Conservation (phyloP, 2,329 filamentous ascomycete genomes). For the Calycina herbarum region DNA sequence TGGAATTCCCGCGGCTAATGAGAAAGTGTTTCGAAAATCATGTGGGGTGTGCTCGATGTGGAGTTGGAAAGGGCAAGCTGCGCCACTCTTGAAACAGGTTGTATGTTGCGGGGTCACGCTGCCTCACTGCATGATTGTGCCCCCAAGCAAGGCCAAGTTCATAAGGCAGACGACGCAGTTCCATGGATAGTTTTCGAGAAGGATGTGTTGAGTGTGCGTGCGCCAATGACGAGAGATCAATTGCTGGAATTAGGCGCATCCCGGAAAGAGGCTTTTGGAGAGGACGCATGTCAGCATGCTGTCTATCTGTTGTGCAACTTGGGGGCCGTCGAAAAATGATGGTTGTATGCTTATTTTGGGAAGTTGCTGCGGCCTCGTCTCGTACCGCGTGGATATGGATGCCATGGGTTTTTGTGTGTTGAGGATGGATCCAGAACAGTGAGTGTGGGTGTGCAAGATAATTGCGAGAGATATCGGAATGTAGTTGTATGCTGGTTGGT, state of each 20-base stretch:
- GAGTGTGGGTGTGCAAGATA: constrained; percentile 2
- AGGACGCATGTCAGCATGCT: constrained; percentile 17
- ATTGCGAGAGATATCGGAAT: constrained; percentile 9
- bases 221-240: background rate
- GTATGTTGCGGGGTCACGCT: background rate
- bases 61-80: background rate
- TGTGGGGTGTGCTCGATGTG: background rate
- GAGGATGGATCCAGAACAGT: constrained; percentile 9
- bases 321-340: constrained; percentile 7
- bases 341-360: constrained; percentile 9
- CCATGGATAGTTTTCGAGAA: background rate
- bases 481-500: constrained; percentile 11
- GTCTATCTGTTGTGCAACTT: constrained; percentile 11
- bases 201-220: background rate
- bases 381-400: constrained; percentile 8
- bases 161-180: background rate
- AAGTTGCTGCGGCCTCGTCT: constrained; percentile 11
- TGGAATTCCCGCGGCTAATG: background rate
- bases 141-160: background rate
- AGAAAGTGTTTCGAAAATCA: background rate
- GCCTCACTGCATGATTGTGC: too few relatives aligned
- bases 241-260: constrained; percentile 13
- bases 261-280: constrained; percentile 13
- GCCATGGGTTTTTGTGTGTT: constrained; percentile 4
- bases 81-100: background rate